phyloP scores from a whole-genome alignment of 768 basidiomycete genomes.

The Suillus discolor region DNA sequence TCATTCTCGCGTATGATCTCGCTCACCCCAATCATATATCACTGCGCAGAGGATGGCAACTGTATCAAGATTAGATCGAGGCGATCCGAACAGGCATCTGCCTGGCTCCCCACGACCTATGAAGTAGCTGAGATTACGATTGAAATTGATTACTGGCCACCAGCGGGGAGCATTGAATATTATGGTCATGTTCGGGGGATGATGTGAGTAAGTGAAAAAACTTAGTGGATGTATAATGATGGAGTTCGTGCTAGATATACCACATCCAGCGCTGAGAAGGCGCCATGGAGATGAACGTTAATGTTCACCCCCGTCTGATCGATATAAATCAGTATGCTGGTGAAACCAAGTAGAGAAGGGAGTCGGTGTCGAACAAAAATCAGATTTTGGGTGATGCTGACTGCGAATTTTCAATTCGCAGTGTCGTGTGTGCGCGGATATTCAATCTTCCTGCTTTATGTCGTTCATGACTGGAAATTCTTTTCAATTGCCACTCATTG shows the following conservation, averaged over 20 bases:
- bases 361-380: no score
- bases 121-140: background rate
- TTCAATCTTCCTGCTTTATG: no score
- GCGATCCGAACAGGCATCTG: background rate
- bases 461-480: no score
- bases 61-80: background rate
- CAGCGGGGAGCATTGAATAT: background rate
- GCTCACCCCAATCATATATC: background rate
- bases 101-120: background rate
- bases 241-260: background rate
- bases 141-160: background rate
- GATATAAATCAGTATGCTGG: no score
- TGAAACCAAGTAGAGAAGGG: no score
- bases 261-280: background rate
- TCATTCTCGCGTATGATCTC: background rate
- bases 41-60: background rate
- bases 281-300: background rate
- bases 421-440: no score
- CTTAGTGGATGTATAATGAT: background rate
- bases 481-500: no score
- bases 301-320: background rate
- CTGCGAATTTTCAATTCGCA: no score
- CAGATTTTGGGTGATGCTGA: no score
- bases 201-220: background rate
- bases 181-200: background rate